Base-by-base conservation (phyloP, 1,284 basidiomycete species). In the Cryptococcus deneoformans region DNA sequence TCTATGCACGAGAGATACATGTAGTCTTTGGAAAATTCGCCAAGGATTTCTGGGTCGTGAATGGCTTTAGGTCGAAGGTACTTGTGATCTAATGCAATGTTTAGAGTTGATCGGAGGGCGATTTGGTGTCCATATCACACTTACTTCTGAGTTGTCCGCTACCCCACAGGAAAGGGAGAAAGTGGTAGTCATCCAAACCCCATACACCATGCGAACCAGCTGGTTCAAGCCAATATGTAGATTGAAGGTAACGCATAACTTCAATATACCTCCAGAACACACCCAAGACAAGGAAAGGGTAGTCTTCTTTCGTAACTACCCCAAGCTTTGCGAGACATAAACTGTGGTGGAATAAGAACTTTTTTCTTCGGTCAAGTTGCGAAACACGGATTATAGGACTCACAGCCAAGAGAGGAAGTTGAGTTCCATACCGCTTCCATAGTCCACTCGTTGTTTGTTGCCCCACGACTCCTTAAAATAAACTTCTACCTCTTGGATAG, bases 371-470 rank as follows among this genome's bases (percentile, higher is more conserved):
- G 4, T 6, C 40, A 42, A 42, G 5, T 42, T 42, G 16, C 40
- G 5, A 42, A 6, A 11, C 3, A 42, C 29, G 29, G 29, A 44
- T 11, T 14, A 8, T 1, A 45, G 3, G 8, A 81, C 90, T 69
- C 74, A 96, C 92, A 99, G 74, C 94, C 94, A 99, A 69, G 92
- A 97, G 10, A 97, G 65, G 72, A 98, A 99, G 78, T 98, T 97
- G 58, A 99, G 83, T 76, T 99, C 96, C 93, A 98, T 98, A 2
- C 95, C 95, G 70, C 92, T 96, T 8, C 96, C 95, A 77, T 99
- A 99, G 77, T 99, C 96, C 60, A 99, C 94, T 5, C 95, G 82
- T 54, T 88, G 85, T 42, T 88, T 82, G 75, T 91, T 97, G 0
- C 95, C 95, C 94, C 93, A 99, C 24, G 86, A 79, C 71, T 96